Conservation (phyloP, 352 stramenopile genomes). For the Globisporangium radiosum region DNA sequence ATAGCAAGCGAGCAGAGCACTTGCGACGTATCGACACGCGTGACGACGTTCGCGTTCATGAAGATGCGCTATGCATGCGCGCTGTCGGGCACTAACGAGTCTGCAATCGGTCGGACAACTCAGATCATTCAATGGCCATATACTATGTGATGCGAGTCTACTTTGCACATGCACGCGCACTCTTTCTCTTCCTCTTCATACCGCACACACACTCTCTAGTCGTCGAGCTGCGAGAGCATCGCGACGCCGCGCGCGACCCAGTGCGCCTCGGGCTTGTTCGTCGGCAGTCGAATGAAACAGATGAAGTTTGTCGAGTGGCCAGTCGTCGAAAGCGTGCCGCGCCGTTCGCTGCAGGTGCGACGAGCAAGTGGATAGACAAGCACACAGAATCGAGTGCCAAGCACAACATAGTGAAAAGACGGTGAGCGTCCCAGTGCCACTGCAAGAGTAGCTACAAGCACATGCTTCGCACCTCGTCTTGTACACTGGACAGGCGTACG, state of each 20-base stretch:
- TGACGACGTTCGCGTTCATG: too few relatives aligned
- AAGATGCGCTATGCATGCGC: too few relatives aligned
- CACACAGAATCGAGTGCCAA: neutral
- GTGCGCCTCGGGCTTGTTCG: conserved; percentile 69
- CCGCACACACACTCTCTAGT: conserved; percentile 25
- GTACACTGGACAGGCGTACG: conserved; percentile 93
- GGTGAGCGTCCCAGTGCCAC: too few relatives aligned
- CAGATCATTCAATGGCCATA: too few relatives aligned
- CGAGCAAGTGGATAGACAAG: neutral
- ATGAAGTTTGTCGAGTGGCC: conserved; percentile 95
- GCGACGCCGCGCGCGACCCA: conserved; percentile 92
- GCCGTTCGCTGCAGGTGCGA: conserved; percentile 51
- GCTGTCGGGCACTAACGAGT: too few relatives aligned
- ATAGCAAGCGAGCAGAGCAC: too few relatives aligned
- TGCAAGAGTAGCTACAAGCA: neutral
- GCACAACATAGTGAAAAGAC: too few relatives aligned
- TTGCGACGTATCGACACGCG: too few relatives aligned
- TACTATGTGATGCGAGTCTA: too few relatives aligned
- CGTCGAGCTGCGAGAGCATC: conserved; percentile 89
- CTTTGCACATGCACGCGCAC: too few relatives aligned
- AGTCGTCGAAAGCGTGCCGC: conserved; percentile 89
- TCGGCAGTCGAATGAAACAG: conserved; percentile 88
- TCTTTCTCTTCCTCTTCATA: neutral
- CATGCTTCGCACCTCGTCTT: conserved; percentile 70
- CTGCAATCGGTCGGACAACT: too few relatives aligned